Conservation (phyloP, 495 filamentous ascomycete genomes). For the Lepidopterella palustris region DNA sequence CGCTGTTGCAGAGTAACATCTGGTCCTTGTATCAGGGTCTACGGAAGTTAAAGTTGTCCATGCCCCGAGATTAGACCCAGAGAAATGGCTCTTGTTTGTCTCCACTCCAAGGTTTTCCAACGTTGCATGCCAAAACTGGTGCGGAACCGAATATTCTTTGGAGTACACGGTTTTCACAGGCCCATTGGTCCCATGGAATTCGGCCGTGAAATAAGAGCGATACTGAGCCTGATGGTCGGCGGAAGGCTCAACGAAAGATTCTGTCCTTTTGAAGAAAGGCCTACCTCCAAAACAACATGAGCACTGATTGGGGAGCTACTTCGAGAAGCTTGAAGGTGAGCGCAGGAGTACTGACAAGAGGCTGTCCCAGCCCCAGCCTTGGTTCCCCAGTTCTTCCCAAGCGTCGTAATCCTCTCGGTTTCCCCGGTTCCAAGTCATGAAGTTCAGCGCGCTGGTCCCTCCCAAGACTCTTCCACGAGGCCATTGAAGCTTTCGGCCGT, state of each 20-base stretch:
- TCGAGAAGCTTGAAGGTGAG: not conserved
- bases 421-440: slow-evolving; percentile 53
- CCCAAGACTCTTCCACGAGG: slow-evolving; percentile 41
- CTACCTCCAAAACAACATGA: slow-evolving; percentile 26
- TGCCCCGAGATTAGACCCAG: slow-evolving; percentile 41
- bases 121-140: slow-evolving; percentile 45
- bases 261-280: slow-evolving; percentile 45
- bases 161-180: slow-evolving; percentile 44
- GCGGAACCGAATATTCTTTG: slow-evolving; percentile 39
- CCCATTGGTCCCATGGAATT: slow-evolving; percentile 38
- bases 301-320: not conserved
- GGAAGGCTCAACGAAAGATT: slow-evolving; percentile 43
- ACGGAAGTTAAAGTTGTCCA: slow-evolving; percentile 44
- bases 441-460: slow-evolving; percentile 43
- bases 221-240: slow-evolving; percentile 31
- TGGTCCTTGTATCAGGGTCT: slow-evolving; percentile 15
- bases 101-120: slow-evolving; percentile 39
- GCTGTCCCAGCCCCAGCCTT: slow-evolving; percentile 23
- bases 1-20: slow-evolving; percentile 12
- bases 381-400: slow-evolving; percentile 21
- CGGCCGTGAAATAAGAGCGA: slow-evolving; percentile 30
- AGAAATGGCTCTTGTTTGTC: slow-evolving; percentile 39
- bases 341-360: slow-evolving; percentile 4
- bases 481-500: slow-evolving; percentile 35
- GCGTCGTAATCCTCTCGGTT: slow-evolving; percentile 33